phyloP scores from a whole-genome alignment of 805 yeast species.

The Yamadazyma phyllophila region DNA sequence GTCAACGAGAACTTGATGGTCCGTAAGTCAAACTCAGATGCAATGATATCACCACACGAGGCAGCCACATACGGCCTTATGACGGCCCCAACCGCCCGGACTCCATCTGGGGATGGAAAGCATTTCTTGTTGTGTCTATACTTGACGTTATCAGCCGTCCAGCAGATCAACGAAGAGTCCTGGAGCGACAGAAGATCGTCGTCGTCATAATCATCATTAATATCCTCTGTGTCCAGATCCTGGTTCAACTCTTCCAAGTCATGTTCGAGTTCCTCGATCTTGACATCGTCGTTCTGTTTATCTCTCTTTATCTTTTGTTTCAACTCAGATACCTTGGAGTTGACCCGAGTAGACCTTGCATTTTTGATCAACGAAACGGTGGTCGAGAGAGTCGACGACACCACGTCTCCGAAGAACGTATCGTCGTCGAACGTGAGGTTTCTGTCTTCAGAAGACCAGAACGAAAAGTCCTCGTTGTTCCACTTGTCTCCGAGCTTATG shows the following conservation, averaged over 20 bases:
- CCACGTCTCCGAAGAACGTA: constrained; percentile 8
- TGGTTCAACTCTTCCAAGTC: constrained; percentile 2
- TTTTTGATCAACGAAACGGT: constrained; percentile 10
- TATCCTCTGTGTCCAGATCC: constrained; percentile 5
- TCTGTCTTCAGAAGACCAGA: constrained; percentile 71
- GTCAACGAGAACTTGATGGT: constrained; percentile 47
- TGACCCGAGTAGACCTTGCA: constrained; percentile 10
- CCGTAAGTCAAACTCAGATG: constrained; percentile 59
- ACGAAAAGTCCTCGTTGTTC: constrained; percentile 92
- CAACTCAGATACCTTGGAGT: constrained; percentile 8
- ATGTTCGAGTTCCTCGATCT: constrained; percentile 6
- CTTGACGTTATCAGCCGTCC: constrained; percentile 22
- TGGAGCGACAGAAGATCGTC: constrained; percentile 18
- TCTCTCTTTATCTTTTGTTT: constrained; percentile 11
- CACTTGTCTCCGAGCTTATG: constrained; percentile 90
- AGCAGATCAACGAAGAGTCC: constrained; percentile 22
- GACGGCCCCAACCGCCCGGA: constrained; percentile 72
- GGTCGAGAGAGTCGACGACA: constrained; percentile 12
- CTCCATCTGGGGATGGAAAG: constrained; percentile 54
- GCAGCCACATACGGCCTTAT: constrained; percentile 74
- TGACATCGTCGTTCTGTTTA: background rate
- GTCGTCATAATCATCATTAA: constrained; percentile 12
- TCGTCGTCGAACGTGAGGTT: constrained; percentile 20
- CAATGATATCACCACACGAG: constrained; percentile 55
- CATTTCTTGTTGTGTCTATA: constrained; percentile 30